Evolutionary conservation across 2,329 filamentous ascomycete genomes (phyloP).

Genomic region (Scedosporium boydii): DNA sequence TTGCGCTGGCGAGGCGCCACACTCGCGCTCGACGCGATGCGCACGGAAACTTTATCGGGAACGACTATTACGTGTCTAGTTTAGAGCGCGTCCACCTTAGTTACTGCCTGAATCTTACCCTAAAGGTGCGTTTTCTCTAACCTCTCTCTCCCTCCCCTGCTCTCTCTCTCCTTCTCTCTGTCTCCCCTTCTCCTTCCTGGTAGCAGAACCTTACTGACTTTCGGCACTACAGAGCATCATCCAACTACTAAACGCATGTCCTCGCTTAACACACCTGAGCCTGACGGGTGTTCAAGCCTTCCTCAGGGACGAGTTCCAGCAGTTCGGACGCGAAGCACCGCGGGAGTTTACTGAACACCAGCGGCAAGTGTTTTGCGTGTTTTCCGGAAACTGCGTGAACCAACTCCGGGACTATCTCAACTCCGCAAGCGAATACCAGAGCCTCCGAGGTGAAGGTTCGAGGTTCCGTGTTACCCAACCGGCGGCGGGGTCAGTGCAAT

Average conservation of each 20-base stretch:
- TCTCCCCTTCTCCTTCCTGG: constrained; percentile 11
- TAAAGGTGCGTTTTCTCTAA: constrained; percentile 51
- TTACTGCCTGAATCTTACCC: constrained; percentile 79
- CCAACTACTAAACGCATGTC: constrained; percentile 79
- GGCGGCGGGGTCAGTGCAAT: background rate
- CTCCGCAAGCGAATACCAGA: constrained; percentile 35
- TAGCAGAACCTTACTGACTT: background rate
- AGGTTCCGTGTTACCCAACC: background rate
- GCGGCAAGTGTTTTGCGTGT: constrained; percentile 92
- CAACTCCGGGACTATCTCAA: constrained; percentile 74
- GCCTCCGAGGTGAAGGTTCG: constrained; percentile 20
- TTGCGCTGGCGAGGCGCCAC: constrained; percentile 65
- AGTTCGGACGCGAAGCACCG: constrained; percentile 80
- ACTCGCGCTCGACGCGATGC: constrained; percentile 39
- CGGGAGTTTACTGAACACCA: constrained; percentile 92
- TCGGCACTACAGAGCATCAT: constrained; percentile 63
- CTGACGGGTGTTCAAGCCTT: constrained; percentile 92
- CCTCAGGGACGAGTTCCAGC: constrained; percentile 71
- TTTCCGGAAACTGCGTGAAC: constrained; percentile 77
- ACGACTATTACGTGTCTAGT: constrained; percentile 51
- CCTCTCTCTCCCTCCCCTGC: background rate
- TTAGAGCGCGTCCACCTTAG: constrained; percentile 92
- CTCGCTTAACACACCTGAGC: constrained; percentile 85
- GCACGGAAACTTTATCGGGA: constrained; percentile 35
- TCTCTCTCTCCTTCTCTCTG: too few relatives aligned